A percentile compares a stretch with the other conserved stretches of the same genome.
These are phyloP conservation scores for Solanum okadae DNA, from an alignment of 257 asterid species.

Conservation along the genomic window DNA sequence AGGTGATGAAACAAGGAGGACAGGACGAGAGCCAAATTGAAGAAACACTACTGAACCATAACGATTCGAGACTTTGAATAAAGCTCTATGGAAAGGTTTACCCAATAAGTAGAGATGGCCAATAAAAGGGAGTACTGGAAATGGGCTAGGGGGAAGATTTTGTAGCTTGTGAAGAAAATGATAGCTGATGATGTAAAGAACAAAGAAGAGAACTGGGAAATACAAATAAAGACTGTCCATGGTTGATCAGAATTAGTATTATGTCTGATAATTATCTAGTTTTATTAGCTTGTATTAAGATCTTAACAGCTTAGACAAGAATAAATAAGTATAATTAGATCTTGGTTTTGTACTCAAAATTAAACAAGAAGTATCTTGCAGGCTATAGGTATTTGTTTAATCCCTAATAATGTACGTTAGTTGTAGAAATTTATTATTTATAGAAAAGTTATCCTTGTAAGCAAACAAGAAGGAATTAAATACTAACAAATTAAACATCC, in stretches of 20 bases:
- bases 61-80: conserved; percentile 25
- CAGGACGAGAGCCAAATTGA: conserved; percentile 43
- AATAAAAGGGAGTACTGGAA: conserved; percentile 34
- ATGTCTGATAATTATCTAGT: background rate
- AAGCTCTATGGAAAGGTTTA: conserved; percentile 40
- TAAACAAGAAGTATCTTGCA: background rate
- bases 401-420: background rate
- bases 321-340: background rate
- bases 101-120: conserved; percentile 52
- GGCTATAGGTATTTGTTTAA: background rate
- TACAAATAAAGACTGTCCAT: conserved; percentile 2
- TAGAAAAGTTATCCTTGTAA: background rate
- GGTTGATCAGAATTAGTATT: background rate
- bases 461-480: background rate
- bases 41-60: conserved; percentile 40
- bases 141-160: conserved; percentile 42
- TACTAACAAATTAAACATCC: background rate
- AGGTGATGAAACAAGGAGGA: conserved; percentile 58
- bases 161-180: conserved; percentile 10
- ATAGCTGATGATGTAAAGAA: conserved; percentile 15
- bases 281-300: background rate
- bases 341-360: background rate
- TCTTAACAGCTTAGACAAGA: background rate
- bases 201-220: background rate
- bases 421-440: background rate